Evolutionary conservation across 306 rosid genomes (phyloP).

Genomic region (Glycine soja): DNA sequence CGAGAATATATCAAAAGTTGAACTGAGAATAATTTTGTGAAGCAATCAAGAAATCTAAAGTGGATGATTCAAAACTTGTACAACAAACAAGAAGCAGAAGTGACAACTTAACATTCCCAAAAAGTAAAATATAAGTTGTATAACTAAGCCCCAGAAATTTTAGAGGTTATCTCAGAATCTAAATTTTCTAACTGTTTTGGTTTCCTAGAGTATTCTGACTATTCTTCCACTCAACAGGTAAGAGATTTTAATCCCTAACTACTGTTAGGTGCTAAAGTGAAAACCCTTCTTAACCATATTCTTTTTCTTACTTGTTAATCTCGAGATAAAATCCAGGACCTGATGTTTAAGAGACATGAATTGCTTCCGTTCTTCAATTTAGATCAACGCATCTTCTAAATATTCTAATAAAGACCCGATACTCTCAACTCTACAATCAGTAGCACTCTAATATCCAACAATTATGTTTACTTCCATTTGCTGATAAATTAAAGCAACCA

Average conservation of each 20-base stretch:
- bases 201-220: background rate
- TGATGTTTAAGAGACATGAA: background rate
- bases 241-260: background rate
- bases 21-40: background rate
- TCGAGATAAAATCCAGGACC: too few relatives aligned
- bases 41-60: constrained; percentile 11
- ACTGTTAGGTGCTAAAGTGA: background rate
- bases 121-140: background rate
- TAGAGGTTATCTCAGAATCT: background rate
- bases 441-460: background rate
- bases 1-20: background rate
- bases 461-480: too few relatives aligned
- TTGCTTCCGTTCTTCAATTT: background rate
- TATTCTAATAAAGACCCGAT: background rate
- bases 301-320: background rate
- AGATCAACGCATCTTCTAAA: background rate
- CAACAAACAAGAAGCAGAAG: constrained; percentile 1
- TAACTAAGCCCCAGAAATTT: background rate
- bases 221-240: background rate
- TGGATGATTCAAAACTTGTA: constrained; percentile 1
- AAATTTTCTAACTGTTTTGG: background rate
- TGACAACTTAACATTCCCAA: background rate
- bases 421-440: background rate
- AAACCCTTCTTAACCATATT: background rate
- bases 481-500: too few relatives aligned